Evolutionary conservation across 208 protist species (phyloP), one percentile per base, ranked within the genome.

Genomic region (Vickermania ingenoplastis): DNA sequence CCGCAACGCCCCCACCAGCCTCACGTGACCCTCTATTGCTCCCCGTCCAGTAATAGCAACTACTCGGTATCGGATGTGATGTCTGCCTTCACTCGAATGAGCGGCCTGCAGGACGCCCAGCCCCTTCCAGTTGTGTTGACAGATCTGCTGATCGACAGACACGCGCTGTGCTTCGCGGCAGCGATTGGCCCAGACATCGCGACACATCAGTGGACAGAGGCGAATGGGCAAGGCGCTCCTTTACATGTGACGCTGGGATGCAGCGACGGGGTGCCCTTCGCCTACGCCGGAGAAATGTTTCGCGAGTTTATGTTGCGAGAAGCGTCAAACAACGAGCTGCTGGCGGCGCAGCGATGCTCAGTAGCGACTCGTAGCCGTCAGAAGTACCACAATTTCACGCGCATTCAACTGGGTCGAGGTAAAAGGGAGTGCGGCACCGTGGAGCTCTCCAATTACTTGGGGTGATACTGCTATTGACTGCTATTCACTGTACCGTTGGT

Each of bases 361-460:
- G 52, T 25, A 21, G 81, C 81, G 5, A 79, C 67, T 31, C 76
- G 84, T n/a, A 94, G 88, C 67, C 67, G 76, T 11, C 41, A 71
- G n/a, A 94, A 94, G 61, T 94, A 81, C 61, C 75, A 82, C 65
- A 94, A 94, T 67, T 94, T 91, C 63, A 55, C 82, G 14, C 69
- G 77, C 23, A 31, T 67, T 58, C 49, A 59, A 45, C 49, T 78
- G 36, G 57, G 48, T 13, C 57, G 0, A 2, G 53, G 55, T 3
- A 13, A 67, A 54, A 55, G 11, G 51, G 17, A 21, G 14, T 27
- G 7, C 21, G 51, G 51, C 14, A 55, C 51, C 13, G 23, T 55
- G 17, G 51, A 25, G 51, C 14, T 25, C 21, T 21, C 17, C 11
- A 48, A 48, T 17, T 7, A 7, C 11, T 48, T 48, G 36, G 36